Base-by-base conservation (phyloP, 208 protist species). In the Leishmania gerbilli region DNA sequence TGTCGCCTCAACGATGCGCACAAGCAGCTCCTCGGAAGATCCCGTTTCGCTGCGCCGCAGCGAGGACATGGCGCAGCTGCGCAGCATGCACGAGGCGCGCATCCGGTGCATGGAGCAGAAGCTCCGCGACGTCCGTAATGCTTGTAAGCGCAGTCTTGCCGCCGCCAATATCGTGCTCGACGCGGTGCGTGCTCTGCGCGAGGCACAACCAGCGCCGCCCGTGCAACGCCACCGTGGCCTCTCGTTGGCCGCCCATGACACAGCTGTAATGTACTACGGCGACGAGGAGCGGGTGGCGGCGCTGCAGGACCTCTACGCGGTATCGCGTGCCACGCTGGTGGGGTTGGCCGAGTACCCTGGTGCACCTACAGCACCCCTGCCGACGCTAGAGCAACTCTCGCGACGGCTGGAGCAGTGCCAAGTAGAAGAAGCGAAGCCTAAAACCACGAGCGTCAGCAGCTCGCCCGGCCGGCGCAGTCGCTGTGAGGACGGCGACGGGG, bases 151-250 rank as follows among this genome's bases (percentile, higher is more conserved):
- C 68, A 88, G 91, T 55, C 87, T 94, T 69, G 90, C 89, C 7
- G 94, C 88, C 31, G 92, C 90, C 47, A 95, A 95, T 45, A 5
- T 91, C 1, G 91, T 97, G 47, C 80, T 93, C 1, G 89, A 91
- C 45, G 89, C 83, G n/a, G 87, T 93, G 55, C 84, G 86, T 6
- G 86, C 84, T 1, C 84, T 97, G 58, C 83, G 85, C 17, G 78
- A 88, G 15, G 88, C 87, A 51, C 67, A 49, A 47, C 74, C 90
- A 37, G 87, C 82, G 24, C 89, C 85, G 7, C 75, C 77, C 21
- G 80, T 96, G 69, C 77, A 78, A 64, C 77, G 53, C 60, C 91
- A 88, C 82, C 87, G 92, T 24, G 88, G 92, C 47, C 87, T 97
- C 8, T 88, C 81, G 17, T 81, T 97, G 64, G 92, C 92, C 0